Conservation (phyloP, 345 rosid species). For the Eucalyptus albens region DNA sequence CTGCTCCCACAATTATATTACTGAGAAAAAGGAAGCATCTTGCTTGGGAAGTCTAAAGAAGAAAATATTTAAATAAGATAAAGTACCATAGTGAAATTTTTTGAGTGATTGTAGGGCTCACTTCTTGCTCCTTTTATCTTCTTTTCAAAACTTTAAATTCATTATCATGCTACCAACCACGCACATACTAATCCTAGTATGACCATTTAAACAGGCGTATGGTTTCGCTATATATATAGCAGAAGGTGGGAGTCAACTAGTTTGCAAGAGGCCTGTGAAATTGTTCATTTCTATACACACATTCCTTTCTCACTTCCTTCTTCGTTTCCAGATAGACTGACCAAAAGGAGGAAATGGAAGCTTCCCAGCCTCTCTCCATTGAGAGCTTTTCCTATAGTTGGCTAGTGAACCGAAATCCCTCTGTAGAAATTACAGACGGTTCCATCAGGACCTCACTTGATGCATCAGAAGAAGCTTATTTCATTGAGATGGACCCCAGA, state of each 20-base stretch:
- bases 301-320: background rate
- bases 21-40: background rate
- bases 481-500: slow-evolving; percentile 96
- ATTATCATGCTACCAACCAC: background rate
- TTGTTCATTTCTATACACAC: background rate
- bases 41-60: slow-evolving; percentile 12
- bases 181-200: background rate
- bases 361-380: slow-evolving; percentile 71
- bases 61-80: background rate
- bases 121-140: slow-evolving; percentile 21
- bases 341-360: slow-evolving; percentile 30
- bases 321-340: background rate
- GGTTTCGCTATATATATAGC: background rate
- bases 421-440: slow-evolving; percentile 35
- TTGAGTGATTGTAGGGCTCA: slow-evolving; percentile 56
- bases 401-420: slow-evolving; percentile 68
- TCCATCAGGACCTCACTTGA: slow-evolving; percentile 42
- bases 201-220: background rate
- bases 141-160: slow-evolving; percentile 38
- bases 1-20: background rate
- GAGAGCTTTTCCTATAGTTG: slow-evolving; percentile 93
- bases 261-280: background rate
- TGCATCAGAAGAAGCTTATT: slow-evolving; percentile 60
- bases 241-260: background rate
- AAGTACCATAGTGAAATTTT: background rate